phyloP scores from a whole-genome alignment of 129 eudicot species.

The Flaveria brownii region DNA sequence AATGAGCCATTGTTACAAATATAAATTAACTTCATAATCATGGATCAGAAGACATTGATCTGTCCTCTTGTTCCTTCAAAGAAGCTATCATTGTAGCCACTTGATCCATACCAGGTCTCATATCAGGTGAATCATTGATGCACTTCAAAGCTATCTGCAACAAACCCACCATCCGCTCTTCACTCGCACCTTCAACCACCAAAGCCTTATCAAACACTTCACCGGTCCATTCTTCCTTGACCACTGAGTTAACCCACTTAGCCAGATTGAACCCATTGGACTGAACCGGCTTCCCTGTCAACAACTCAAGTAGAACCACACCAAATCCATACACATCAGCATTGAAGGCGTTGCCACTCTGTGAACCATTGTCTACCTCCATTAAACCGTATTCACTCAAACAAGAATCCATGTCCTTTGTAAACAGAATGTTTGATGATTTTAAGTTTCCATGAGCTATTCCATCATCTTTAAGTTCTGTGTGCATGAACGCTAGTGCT shows the following conservation, averaged over 20 bases:
- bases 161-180: constrained; percentile 63
- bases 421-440: constrained; percentile 68
- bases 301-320: constrained; percentile 62
- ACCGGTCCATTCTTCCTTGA: constrained; percentile 77
- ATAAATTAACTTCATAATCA: constrained; percentile 23
- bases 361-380: constrained; percentile 40
- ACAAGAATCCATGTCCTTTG: constrained; percentile 49
- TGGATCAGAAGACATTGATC: constrained; percentile 49
- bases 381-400: constrained; percentile 81
- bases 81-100: constrained; percentile 52
- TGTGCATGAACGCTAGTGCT: constrained; percentile 68
- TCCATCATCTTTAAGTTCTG: constrained; percentile 48
- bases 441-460: constrained; percentile 82
- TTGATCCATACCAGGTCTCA: constrained; percentile 53
- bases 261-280: constrained; percentile 58
- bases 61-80: constrained; percentile 63
- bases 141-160: constrained; percentile 75
- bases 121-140: constrained; percentile 46
- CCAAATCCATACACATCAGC: constrained; percentile 61
- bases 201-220: constrained; percentile 67
- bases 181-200: constrained; percentile 59
- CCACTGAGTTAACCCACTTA: constrained; percentile 72
- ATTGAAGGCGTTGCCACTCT: constrained; percentile 34
- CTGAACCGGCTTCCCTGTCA: constrained; percentile 65
- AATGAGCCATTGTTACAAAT: constrained; percentile 12